phyloP scores from a whole-genome alignment of 1,284 basidiomycete genomes.

The Pascua guehoae region DNA sequence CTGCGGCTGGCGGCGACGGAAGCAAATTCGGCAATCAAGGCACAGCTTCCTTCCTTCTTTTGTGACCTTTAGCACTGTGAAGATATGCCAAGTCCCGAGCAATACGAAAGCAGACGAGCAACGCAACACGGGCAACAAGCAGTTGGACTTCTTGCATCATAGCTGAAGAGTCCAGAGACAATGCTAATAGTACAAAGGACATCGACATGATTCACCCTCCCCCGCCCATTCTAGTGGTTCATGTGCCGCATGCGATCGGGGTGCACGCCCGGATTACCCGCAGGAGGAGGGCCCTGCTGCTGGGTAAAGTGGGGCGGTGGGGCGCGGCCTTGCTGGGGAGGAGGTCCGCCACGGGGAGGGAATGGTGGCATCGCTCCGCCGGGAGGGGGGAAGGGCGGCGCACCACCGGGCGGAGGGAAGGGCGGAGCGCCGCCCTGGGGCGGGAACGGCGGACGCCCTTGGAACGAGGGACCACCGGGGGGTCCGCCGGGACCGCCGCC shows the following conservation, averaged over 20 bases:
- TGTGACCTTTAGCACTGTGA: too few species aligned
- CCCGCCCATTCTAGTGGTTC: conserved; percentile 43
- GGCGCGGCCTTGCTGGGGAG: conserved; percentile 7
- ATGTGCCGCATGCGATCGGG: conserved; percentile 84
- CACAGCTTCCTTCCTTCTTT: too few species aligned
- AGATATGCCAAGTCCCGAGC: too few species aligned
- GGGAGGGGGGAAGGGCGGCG: conserved; percentile 21
- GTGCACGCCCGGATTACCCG: conserved; percentile 60
- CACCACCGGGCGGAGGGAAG: conserved; percentile 55
- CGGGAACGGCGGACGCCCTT: conserved; percentile 63
- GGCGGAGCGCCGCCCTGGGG: conserved; percentile 56
- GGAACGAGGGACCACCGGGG: conserved; percentile 50
- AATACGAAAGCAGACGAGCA: too few species aligned
- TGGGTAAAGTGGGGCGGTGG: conserved; percentile 42
- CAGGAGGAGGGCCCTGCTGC: conserved; percentile 17
- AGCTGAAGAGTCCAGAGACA: too few species aligned
- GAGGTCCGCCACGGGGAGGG: conserved; percentile 38
- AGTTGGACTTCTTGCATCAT: too few species aligned
- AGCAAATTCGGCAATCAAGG: conserved; percentile 1
- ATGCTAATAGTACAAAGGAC: too few species aligned
- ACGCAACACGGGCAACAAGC: too few species aligned
- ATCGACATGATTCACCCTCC: too few species aligned
- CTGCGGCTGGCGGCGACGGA: conserved; percentile 5
- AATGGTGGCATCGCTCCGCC: conserved; percentile 38
- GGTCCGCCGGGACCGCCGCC: too few species aligned